Conservation (phyloP, 306 rosid genomes). For the Astragalus glycyphyllos region DNA sequence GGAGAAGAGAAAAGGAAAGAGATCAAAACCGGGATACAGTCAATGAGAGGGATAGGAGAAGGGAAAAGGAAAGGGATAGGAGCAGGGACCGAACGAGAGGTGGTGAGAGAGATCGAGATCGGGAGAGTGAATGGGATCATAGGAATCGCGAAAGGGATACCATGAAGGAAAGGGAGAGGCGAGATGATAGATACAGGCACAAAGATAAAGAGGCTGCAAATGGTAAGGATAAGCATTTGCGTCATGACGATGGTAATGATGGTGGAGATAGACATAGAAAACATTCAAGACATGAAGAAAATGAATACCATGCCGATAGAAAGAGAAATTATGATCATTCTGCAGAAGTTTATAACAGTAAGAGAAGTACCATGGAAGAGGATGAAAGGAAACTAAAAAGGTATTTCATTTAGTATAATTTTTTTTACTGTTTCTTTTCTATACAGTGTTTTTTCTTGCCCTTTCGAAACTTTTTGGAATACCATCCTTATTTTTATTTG, state of each 20-base stretch:
- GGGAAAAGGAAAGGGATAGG: constrained; percentile 54
- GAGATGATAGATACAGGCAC: constrained; percentile 56
- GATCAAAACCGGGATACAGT: constrained; percentile 59
- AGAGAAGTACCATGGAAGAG: constrained; percentile 42
- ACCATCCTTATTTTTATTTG: neutral
- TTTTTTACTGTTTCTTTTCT: neutral
- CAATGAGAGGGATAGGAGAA: constrained; percentile 53
- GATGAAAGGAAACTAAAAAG: constrained; percentile 50
- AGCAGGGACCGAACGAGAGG: constrained; percentile 58
- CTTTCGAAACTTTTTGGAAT: neutral
- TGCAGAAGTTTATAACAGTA: constrained; percentile 42
- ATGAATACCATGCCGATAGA: constrained; percentile 50
- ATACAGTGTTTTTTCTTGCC: neutral
- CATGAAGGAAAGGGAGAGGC: constrained; percentile 58
- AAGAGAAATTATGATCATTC: constrained; percentile 45
- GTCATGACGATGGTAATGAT: constrained; percentile 51
- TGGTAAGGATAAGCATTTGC: constrained; percentile 56
- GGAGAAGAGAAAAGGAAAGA: constrained; percentile 65
- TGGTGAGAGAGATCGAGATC: constrained; percentile 56
- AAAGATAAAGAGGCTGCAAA: constrained; percentile 48
- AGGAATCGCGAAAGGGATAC: constrained; percentile 49
- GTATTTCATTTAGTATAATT: constrained; percentile 44
- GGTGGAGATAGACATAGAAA: constrained; percentile 56
- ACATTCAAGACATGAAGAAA: constrained; percentile 62
- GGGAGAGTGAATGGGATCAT: constrained; percentile 64